Evolutionary conservation across 192 early-diverging fungal genomes (phyloP), one percentile per base, ranked within the genome.

Genomic region (Funneliformis geosporum): DNA sequence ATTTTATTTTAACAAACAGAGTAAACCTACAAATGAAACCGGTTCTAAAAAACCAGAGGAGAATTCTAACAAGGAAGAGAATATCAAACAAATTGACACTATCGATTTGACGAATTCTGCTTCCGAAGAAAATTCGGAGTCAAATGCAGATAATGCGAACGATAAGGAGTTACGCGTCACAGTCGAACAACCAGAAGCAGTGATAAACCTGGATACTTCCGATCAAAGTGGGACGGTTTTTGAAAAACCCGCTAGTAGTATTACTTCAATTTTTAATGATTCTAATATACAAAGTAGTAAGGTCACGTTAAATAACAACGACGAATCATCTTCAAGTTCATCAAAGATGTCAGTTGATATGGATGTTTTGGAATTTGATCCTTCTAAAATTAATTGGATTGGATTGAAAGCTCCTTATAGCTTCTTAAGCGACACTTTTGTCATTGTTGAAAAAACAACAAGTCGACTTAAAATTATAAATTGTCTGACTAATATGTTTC

Each of bases 401-500:
- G 8, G 21, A 39, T 43, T 18, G 18, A 76, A 65, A 65, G 25
- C 69, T 5, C 81, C 76, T 23, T 82, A 82, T 66, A 21, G 76
- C 4, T 78, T 78, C 14, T 27, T 82, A 16, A 40, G 25, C 7
- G 59, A 66, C 60, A 76, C 81, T 27, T 82, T 82, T 59, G 42
- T 25, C 43, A 25, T 59, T 4, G 68, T 82, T 62, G 75, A 50
- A 33, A 47, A 66, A 44, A 76, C 74, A 9, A 82, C 21, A 50
- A 67, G 76, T 38, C 40, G 81, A 67, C 78, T 61, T 16, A 62
- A 38, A 1, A 82, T 82, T 50, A 65, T 76, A 16, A 64, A 75
- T 42, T 47, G 46, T 25, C 42, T 84, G 39, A 80, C 83, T 44
- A 84, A 84, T 70, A 66, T 66, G 47, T 69, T 84, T 39, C 83